Percentiles rank a stretch among this genome's conserved stretches.
These are phyloP conservation scores for Pythium myriotylum DNA, from an alignment of 352 stramenopile genomes.

Conservation along the genomic window DNA sequence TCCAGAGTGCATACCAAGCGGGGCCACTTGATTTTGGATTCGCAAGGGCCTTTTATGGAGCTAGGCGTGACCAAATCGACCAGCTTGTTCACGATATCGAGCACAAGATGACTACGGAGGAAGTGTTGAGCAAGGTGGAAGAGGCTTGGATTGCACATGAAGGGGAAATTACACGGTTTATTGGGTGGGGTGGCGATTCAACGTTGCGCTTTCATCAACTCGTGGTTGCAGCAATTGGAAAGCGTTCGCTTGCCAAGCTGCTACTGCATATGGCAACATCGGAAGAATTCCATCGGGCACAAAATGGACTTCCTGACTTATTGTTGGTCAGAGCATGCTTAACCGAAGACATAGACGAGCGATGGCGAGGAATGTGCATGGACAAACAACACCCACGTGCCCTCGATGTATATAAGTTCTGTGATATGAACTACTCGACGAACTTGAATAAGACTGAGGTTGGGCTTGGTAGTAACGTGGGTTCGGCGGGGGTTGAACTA, in stretches of 20 bases:
- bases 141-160: conserved; percentile 48
- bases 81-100: conserved; percentile 43
- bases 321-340: conserved; percentile 47
- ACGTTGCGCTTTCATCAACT: conserved; percentile 59
- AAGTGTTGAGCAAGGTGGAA: conserved; percentile 46
- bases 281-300: conserved; percentile 63
- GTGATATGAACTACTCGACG: conserved; percentile 51
- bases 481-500: no score
- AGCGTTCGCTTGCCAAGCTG: conserved; percentile 40
- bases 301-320: conserved; percentile 76
- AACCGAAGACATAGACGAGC: conserved; percentile 4
- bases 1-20: conserved; percentile 85
- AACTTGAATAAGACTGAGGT: conserved; percentile 58
- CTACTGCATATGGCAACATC: conserved; percentile 73
- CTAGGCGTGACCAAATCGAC: conserved; percentile 49
- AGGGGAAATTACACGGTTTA: conserved; percentile 64
- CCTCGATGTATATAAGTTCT: conserved; percentile 48
- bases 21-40: conserved; percentile 76
- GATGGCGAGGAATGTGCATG: conserved; percentile 4
- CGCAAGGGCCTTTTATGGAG: conserved; percentile 50
- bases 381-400: conserved; percentile 11
- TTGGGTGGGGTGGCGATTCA: conserved; percentile 48
- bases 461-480: no score
- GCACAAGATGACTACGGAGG: conserved; percentile 37
- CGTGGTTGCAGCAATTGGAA: conserved; percentile 47